Evolutionary conservation across 2,329 filamentous ascomycete species (phyloP), one percentile per base, ranked within the genome.

Genomic region (Clonostachys rhizophaga): DNA sequence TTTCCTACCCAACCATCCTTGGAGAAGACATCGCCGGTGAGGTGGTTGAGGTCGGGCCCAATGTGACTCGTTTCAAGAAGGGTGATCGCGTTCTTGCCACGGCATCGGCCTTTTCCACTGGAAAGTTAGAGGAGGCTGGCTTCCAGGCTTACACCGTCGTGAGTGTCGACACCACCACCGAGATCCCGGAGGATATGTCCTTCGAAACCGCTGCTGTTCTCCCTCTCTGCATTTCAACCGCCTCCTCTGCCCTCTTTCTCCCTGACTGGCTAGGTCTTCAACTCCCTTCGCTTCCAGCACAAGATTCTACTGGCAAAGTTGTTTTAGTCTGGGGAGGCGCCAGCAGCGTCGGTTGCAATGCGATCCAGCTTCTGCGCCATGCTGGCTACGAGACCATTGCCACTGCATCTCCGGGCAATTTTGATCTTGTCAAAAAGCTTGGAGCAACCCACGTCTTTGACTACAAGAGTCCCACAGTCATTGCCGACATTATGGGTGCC

Each of bases 331-430:
- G 75, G 46, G 73, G 70, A 40, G 71, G 69, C 14, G 75, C 75
- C 59, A 82, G 74, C 10, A 78, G 77, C 3, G 79, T 79, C 0
- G 75, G 73, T 58, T 74, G 79, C 41, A 73, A 78, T 46, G 71
- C 61, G 6, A 70, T 75, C 51, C 70, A 74, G 54, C 24, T 30
- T 10, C 9, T 69, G 57, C 50, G 69, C 69, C 47, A 68, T 67
- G 51, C 55, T 64, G 70, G 68, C 6, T 18, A n/a, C 36, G 17
- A 39, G 36, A 56, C 70, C 13, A 39, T 39, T 18, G 55, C 70
- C 1, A 72, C 70, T 1, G 55, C 63, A 8, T 71, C 71, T 18
- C 62, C 66, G 14, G 52, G 49, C 47, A 65, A 30, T 9, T 30
- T 64, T 48, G 65, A 62, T 17, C 61, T 64, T 24, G 52, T 70